Base-by-base conservation (phyloP, 2,329 filamentous ascomycete genomes). In the Dactylellina haptotyla region DNA sequence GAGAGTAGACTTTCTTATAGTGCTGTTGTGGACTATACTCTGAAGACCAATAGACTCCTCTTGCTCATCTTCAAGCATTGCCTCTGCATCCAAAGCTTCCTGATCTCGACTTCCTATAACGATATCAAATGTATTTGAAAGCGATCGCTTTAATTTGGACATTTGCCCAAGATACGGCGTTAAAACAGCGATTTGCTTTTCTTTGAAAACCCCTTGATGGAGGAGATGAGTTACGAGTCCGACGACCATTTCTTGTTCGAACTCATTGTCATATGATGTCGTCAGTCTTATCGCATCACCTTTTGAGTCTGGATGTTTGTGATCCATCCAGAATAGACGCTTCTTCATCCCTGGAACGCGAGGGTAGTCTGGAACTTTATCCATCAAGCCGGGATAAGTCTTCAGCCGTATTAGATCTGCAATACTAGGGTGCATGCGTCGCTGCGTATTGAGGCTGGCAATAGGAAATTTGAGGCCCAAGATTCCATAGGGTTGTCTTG, bases 381-480 rank as follows among this genome's bases (percentile, higher is more conserved):
- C 88, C 12, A 83, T 57, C 0, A 91, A 80, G 0, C 80, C 76
- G 0, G 84, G 85, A 69, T 91, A 91, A 0, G 89, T 79, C 0
- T 86, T 85, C 0, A 83, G 79, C 0, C 87, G 82, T 5, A 91
- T 81, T 0, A 92, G 82, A 1, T 79, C 78, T 0, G 89, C 84
- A 9, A 92, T 88, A 0, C 82, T 82, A 0, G 89, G 89, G 54
- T 85, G 83, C 88, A 91, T 91, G 4, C 89, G 84, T 10, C 88
- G 81, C 77, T 92, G 89, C 0, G 83, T 84, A 9, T 87, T 81
- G 2, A 91, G 80, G 1, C 79, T 81, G 45, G 77, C 80, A 54
- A 80, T 81, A 1, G 83, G 82, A 26, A 75, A 75, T 12, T 18
- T 53, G 4, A 77, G 23, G 9, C 46, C 73, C 0, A 26, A 30